Conservation (phyloP, 1,284 basidiomycete genomes). For the Leccinum laetum region DNA sequence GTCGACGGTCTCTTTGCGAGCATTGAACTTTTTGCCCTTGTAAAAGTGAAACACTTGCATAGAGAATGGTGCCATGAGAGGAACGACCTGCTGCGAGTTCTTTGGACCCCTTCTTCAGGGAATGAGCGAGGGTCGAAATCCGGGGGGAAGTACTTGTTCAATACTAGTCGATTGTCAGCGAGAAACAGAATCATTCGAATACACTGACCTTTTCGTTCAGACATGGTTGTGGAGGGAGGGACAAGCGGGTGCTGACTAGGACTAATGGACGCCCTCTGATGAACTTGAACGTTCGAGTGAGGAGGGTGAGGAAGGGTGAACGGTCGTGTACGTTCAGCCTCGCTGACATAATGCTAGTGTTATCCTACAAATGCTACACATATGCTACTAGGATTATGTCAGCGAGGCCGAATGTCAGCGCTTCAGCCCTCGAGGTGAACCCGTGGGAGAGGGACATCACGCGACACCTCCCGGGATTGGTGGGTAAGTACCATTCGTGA, state of each 20-base stretch:
- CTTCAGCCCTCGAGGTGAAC: no score
- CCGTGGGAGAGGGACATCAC: no score
- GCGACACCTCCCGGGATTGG: no score
- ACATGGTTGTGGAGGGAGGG: slow-evolving; percentile 17
- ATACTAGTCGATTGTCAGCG: slow-evolving; percentile 47
- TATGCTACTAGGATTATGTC: no score
- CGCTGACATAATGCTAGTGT: no score
- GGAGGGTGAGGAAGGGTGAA: no score
- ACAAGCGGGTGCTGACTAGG: slow-evolving; percentile 27
- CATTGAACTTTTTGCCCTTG: slow-evolving; percentile 99
- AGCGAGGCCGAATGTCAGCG: no score
- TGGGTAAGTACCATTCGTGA: no score
- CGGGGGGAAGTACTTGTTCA: slow-evolving; percentile 92
- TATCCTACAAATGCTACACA: no score
- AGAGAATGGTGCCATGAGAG: slow-evolving; percentile 98
- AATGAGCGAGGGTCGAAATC: slow-evolving; percentile 98
- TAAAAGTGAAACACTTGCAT: slow-evolving; percentile 85
- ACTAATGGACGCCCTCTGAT: slow-evolving; percentile 2
- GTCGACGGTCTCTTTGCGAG: slow-evolving; percentile 96
- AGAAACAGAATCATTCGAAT: neutral
- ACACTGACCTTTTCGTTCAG: neutral
- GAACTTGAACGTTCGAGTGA: no score
- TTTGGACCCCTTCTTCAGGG: slow-evolving; percentile 86
- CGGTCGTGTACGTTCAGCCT: no score
- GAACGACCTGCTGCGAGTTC: slow-evolving; percentile 95